Conservation (phyloP, 345 rosid species). For the Bruguiera parviflora region DNA sequence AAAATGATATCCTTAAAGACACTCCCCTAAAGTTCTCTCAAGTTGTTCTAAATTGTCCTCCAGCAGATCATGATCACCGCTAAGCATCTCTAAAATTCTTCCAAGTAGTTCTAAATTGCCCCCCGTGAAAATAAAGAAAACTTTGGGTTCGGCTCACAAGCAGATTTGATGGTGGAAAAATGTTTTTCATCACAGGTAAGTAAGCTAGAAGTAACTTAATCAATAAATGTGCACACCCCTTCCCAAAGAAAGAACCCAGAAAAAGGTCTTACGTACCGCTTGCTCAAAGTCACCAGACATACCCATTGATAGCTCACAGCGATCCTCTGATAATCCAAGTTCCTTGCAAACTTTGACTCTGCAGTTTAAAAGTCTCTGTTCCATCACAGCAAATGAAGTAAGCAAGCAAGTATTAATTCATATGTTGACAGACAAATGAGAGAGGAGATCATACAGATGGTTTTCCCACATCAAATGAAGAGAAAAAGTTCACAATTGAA, state of each 20-base stretch:
- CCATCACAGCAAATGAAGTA: background rate
- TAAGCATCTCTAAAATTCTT: no score
- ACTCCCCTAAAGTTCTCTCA: background rate
- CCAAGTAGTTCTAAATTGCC: no score
- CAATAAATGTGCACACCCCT: no score
- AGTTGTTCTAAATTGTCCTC: background rate
- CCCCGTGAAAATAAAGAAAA: no score
- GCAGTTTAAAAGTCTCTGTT: constrained; percentile 65
- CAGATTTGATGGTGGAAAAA: no score
- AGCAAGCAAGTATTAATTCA: background rate
- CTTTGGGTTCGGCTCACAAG: no score
- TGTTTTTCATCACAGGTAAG: no score
- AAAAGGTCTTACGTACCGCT: constrained; percentile 47
- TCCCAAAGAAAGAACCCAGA: no score
- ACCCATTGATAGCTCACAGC: constrained; percentile 91
- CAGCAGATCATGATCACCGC: background rate
- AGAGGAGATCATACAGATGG: background rate
- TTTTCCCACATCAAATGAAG: background rate
- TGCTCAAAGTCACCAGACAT: constrained; percentile 92
- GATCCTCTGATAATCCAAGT: constrained; percentile 60
- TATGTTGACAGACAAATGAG: background rate
- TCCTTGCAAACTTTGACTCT: constrained; percentile 79
- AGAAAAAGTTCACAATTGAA: background rate
- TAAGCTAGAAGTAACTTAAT: no score
- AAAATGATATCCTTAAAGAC: no score